Percentiles rank a stretch among this genome's conserved stretches.
These are phyloP conservation scores for Wickerhamiella spandovensis DNA, from an alignment of 805 yeast species.

Conservation along the genomic window DNA sequence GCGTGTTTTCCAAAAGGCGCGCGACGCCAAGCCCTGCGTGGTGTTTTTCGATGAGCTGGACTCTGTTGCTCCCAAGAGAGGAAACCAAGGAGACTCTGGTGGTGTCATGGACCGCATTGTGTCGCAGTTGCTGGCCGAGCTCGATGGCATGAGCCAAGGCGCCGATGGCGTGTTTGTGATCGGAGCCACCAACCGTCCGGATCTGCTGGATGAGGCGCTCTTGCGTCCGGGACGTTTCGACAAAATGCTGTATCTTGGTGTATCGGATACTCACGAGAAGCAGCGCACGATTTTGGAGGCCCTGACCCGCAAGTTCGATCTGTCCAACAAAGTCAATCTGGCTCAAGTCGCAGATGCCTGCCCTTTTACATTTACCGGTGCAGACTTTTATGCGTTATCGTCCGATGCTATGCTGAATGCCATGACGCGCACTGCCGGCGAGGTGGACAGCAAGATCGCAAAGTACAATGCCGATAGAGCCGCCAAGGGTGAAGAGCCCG, in stretches of 20 bases:
- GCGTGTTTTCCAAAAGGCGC: conserved; percentile 80
- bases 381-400: conserved; percentile 92
- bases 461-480: conserved; percentile 34
- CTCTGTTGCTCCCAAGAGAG: conserved; percentile 96
- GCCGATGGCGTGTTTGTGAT: conserved; percentile 92
- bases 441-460: conserved; percentile 53
- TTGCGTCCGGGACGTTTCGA: conserved; percentile 92
- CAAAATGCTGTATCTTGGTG: conserved; percentile 86
- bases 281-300: conserved; percentile 80
- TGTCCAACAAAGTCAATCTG: conserved; percentile 49
- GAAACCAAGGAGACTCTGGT: conserved; percentile 97
- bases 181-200: conserved; percentile 98
- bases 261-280: conserved; percentile 79
- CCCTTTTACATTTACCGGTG: conserved; percentile 91
- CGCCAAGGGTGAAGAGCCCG: conserved; percentile 20
- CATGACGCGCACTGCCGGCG: conserved; percentile 77
- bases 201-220: conserved; percentile 83
- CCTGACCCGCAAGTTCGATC: conserved; percentile 57
- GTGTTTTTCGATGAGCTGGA: conserved; percentile 95
- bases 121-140: conserved; percentile 83
- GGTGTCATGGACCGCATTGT: conserved; percentile 99
- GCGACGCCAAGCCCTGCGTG: conserved; percentile 96
- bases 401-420: conserved; percentile 94
- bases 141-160: conserved; percentile 83
- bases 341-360: conserved; percentile 49